These are phyloP conservation scores for Sphaerulina populicola DNA, from an alignment of 2,329 filamentous ascomycete genomes.

Conservation along the genomic window DNA sequence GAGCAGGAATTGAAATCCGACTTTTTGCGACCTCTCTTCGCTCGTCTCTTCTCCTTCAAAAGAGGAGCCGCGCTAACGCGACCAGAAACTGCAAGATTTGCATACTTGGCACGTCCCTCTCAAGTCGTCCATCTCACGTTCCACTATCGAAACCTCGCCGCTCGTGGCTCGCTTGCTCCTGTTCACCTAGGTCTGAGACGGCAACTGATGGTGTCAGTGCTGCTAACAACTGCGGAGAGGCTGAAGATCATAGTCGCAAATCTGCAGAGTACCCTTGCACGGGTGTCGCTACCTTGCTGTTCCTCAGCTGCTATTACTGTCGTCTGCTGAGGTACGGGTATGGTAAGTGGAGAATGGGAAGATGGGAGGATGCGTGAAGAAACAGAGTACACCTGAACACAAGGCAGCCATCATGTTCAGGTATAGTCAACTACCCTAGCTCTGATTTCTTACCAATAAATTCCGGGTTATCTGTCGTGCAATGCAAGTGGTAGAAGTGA, in stretches of 20 bases:
- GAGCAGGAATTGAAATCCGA: too few relatives aligned
- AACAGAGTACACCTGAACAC: too few relatives aligned
- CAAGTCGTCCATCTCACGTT: not conserved
- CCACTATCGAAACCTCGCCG: not conserved
- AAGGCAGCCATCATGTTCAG: too few relatives aligned
- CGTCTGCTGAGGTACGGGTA: not conserved
- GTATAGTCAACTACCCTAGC: too few relatives aligned
- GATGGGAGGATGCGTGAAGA: not conserved
- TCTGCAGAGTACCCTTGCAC: not conserved
- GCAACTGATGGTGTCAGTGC: not conserved
- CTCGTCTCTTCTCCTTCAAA: too few relatives aligned
- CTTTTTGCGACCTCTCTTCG: too few relatives aligned
- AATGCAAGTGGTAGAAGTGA: too few relatives aligned
- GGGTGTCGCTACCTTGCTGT: not conserved
- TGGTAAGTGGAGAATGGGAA: not conserved
- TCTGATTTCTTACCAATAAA: too few relatives aligned
- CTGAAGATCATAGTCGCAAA: not conserved
- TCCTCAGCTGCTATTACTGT: not conserved
- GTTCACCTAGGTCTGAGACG: not conserved
- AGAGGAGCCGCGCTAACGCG: too few relatives aligned
- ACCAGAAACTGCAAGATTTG: too few relatives aligned
- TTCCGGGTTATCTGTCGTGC: too few relatives aligned
- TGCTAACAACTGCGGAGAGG: not conserved
- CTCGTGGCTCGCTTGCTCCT: not conserved
- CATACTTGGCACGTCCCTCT: too few relatives aligned